A percentile compares a stretch with the other conserved stretches of the same genome.
These are phyloP conservation scores for Neckera pumila DNA, from an alignment of 225 moss, liverwort and hornwort species.

Conservation along the genomic window DNA sequence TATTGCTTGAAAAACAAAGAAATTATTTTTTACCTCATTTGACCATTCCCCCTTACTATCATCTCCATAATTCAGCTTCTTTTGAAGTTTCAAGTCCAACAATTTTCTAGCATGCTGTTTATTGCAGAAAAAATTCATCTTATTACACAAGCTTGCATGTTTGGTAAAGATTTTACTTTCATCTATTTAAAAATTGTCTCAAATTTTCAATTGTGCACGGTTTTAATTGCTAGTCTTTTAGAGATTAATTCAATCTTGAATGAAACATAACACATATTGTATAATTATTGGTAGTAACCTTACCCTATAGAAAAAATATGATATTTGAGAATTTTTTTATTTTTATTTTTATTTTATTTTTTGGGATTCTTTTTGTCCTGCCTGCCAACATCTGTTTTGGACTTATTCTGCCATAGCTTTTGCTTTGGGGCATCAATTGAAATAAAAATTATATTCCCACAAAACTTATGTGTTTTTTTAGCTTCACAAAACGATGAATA, in stretches of 20 bases:
- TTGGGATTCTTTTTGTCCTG: too few species aligned
- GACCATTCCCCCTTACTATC: not conserved
- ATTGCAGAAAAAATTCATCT: not conserved
- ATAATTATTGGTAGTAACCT: too few species aligned
- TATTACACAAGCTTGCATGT: not conserved
- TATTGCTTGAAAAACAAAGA: not conserved
- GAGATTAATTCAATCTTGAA: not conserved
- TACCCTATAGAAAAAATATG: too few species aligned
- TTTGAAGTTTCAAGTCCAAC: not conserved
- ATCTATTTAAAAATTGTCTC: not conserved
- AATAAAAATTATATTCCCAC: too few species aligned
- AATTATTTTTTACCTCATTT: not conserved
- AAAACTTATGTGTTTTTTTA: too few species aligned
- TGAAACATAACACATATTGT: too few species aligned
- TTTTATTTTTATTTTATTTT: too few species aligned
- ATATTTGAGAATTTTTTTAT: too few species aligned
- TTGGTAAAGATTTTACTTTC: not conserved
- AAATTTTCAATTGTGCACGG: not conserved
- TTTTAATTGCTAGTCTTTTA: not conserved
- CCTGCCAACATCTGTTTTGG: too few species aligned
- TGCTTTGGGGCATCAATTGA: too few species aligned
- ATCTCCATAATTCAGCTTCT: not conserved
- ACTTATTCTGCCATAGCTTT: too few species aligned
- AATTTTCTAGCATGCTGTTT: not conserved
- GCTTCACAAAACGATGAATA: too few species aligned